Evolutionary conservation across 495 filamentous ascomycete genomes (phyloP).

Genomic region (Aspergillus ostianus): DNA sequence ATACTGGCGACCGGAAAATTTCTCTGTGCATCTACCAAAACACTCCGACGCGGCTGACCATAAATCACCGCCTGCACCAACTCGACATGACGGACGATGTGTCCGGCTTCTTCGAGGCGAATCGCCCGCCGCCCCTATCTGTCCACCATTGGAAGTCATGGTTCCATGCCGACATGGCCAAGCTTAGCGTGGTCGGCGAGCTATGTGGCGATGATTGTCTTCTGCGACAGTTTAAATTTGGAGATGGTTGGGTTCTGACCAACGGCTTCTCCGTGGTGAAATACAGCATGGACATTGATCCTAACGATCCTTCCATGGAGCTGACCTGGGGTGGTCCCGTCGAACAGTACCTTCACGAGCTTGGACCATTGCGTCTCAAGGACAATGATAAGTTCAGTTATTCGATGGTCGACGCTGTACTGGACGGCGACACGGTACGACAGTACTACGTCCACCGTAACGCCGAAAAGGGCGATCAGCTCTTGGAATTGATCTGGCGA

Average conservation of each 20-base stretch:
- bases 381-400: conserved; percentile 40
- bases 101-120: conserved; percentile 57
- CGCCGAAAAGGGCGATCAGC: conserved; percentile 30
- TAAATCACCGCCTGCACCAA: conserved; percentile 52
- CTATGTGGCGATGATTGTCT: conserved; percentile 57
- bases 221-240: conserved; percentile 56
- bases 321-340: conserved; percentile 44
- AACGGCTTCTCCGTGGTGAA: conserved; percentile 56
- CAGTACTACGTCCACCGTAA: conserved; percentile 45
- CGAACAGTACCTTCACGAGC: conserved; percentile 42
- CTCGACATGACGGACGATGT: conserved; percentile 51
- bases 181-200: conserved; percentile 46
- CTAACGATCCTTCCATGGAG: conserved; percentile 40
- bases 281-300: conserved; percentile 40
- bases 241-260: conserved; percentile 54
- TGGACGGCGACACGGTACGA: conserved; percentile 31
- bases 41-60: conserved; percentile 47
- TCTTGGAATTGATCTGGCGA: conserved; percentile 46
- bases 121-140: conserved; percentile 46
- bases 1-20: conserved; percentile 47
- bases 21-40: conserved; percentile 53
- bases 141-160: conserved; percentile 61
- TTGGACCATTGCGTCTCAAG: conserved; percentile 42
- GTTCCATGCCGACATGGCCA: conserved; percentile 53
- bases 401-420: conserved; percentile 29